Percentiles rank a stretch among this genome's conserved stretches.
Evolutionary conservation across 345 rosid species (phyloP).

Genomic region (Linum lewisii): DNA sequence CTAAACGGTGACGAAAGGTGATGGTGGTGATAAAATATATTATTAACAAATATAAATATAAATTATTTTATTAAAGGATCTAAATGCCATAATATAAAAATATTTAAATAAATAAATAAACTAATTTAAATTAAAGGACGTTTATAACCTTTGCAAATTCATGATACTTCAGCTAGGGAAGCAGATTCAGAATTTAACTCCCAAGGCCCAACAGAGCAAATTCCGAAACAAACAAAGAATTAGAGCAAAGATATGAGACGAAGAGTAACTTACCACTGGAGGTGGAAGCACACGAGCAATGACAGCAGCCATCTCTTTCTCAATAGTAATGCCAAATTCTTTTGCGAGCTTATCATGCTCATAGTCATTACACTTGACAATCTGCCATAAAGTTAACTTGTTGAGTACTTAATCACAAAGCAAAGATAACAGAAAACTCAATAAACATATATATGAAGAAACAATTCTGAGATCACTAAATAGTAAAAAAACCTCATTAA

Average conservation of each 20-base stretch:
- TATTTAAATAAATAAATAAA: no score
- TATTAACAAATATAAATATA: no score
- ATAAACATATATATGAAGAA: background rate
- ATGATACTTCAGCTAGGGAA: slow-evolving; percentile 52
- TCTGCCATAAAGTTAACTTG: slow-evolving; percentile 22
- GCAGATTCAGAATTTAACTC: background rate
- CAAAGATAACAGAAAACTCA: no score
- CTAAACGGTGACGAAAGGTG: no score
- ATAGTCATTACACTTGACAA: slow-evolving; percentile 16
- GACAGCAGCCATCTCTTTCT: slow-evolving; percentile 21
- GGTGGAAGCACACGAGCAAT: slow-evolving; percentile 68
- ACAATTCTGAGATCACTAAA: background rate
- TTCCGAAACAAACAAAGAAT: background rate
- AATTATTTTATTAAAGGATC: no score
- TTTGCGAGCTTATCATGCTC: slow-evolving; percentile 12
- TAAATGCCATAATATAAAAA: no score
- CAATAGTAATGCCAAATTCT: slow-evolving; percentile 59
- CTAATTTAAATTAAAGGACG: no score
- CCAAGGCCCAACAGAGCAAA: background rate
- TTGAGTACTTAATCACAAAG: no score
- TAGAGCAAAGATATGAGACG: background rate
- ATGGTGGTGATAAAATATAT: no score
- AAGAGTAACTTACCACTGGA: slow-evolving; percentile 36
- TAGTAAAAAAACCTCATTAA: slow-evolving; percentile 22
- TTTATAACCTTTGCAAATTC: slow-evolving; percentile 38